Evolutionary conservation across 306 rosid genomes (phyloP).

Genomic region (Canavalia ensiformis): DNA sequence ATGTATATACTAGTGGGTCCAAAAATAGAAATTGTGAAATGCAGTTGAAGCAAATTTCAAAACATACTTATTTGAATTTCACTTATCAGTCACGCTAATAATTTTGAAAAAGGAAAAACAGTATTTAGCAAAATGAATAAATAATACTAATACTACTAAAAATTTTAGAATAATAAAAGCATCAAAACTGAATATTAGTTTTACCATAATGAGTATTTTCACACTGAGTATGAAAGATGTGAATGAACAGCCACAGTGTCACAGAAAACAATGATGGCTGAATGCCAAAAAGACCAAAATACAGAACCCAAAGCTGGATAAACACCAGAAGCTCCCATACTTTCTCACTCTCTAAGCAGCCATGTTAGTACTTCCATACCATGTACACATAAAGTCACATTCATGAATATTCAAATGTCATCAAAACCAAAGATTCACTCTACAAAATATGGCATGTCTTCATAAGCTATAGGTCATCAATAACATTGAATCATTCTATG

Average conservation of each 20-base stretch:
- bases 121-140: constrained; percentile 14
- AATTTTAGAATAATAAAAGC: background rate
- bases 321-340: background rate
- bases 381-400: background rate
- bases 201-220: background rate
- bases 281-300: background rate
- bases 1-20: background rate
- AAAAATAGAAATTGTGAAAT: background rate
- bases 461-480: background rate
- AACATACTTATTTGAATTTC: background rate
- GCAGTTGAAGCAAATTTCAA: constrained; percentile 16
- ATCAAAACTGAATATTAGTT: background rate
- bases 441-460: background rate
- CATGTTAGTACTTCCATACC: background rate
- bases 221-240: constrained; percentile 6
- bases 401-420: constrained; percentile 20
- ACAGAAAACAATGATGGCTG: background rate
- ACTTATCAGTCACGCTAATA: background rate
- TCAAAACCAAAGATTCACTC: constrained; percentile 12
- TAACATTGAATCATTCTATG: constrained; percentile 1
- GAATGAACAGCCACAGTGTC: background rate
- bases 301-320: constrained; percentile 9
- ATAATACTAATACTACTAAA: background rate
- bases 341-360: background rate
- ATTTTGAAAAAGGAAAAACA: constrained; percentile 8